phyloP scores from a whole-genome alignment of 768 basidiomycete genomes.

The Macrolepiota albuminosa region DNA sequence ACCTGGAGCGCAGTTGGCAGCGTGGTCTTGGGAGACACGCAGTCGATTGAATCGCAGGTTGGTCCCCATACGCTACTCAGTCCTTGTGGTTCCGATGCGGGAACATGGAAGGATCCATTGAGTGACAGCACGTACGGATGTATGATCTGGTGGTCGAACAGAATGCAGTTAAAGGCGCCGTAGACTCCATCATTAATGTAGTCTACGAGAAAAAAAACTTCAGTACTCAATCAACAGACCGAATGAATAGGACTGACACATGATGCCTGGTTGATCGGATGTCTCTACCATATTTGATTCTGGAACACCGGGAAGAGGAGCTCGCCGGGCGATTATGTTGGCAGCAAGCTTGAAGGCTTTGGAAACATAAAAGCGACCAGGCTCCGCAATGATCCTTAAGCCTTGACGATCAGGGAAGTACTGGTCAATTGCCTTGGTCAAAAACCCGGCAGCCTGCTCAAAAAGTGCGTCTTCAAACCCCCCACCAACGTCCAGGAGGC shows the following conservation, averaged over 20 bases:
- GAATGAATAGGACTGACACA: slow-evolving; percentile 68
- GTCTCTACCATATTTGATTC: slow-evolving; percentile 23
- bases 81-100: slow-evolving; percentile 38
- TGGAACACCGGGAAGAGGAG: slow-evolving; percentile 37
- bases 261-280: slow-evolving; percentile 51
- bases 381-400: slow-evolving; percentile 89
- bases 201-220: slow-evolving; percentile 45
- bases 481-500: slow-evolving; percentile 88
- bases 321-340: slow-evolving; percentile 88
- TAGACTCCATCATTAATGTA: slow-evolving; percentile 99
- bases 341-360: slow-evolving; percentile 89
- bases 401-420: slow-evolving; percentile 75
- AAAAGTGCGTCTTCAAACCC: slow-evolving; percentile 92
- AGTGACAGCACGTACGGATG: slow-evolving; percentile 78
- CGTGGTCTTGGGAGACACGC: slow-evolving; percentile 62
- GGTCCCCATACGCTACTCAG: slow-evolving; percentile 92
- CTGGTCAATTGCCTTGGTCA: slow-evolving; percentile 64
- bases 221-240: slow-evolving; percentile 3
- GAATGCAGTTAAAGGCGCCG: slow-evolving; percentile 93
- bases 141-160: slow-evolving; percentile 95
- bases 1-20: slow-evolving; percentile 72
- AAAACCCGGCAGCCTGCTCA: slow-evolving; percentile 67
- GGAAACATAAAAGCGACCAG: slow-evolving; percentile 91
- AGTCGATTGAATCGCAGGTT: slow-evolving; percentile 97
- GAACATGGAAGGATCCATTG: slow-evolving; percentile 58